Percentiles rank a stretch among this genome's conserved stretches.
Conservation (phyloP, 1,139 yeast species). For the Williopsis jadinii region DNA sequence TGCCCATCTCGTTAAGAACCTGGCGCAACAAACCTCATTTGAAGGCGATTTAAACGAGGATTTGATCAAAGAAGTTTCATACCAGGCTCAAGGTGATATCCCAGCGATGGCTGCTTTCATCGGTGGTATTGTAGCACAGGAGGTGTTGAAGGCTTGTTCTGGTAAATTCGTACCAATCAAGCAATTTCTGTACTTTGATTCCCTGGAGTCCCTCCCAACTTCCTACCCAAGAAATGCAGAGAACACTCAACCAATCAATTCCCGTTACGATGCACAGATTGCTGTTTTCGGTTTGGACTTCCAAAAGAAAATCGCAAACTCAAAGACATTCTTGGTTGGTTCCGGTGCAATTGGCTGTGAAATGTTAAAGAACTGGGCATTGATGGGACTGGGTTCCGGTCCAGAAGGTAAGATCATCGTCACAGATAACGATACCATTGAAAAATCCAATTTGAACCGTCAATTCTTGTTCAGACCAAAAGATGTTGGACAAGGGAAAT, state of each 20-base stretch:
- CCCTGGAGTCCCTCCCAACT: constrained; percentile 71
- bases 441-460: constrained; percentile 90
- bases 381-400: constrained; percentile 93
- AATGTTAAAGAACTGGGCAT: constrained; percentile 97
- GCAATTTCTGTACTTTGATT: constrained; percentile 90
- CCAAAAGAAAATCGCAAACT: constrained; percentile 66
- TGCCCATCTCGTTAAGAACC: constrained; percentile 49
- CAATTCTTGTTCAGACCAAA: constrained; percentile 91
- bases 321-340: constrained; percentile 87
- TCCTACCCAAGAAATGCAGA: constrained; percentile 58
- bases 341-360: constrained; percentile 99
- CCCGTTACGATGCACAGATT: constrained; percentile 88
- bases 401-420: constrained; percentile 76
- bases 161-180: constrained; percentile 89
- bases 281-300: constrained; percentile 86
- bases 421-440: constrained; percentile 94
- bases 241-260: constrained; percentile 64
- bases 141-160: constrained; percentile 88
- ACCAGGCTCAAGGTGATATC: constrained; percentile 85
- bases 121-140: constrained; percentile 97
- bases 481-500: constrained; percentile 88
- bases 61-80: constrained; percentile 64
- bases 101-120: constrained; percentile 86
- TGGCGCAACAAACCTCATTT: constrained; percentile 40
- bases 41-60: constrained; percentile 55